Base-by-base conservation (phyloP, 2,329 filamentous ascomycete genomes). In the Pezicula neosporulosa region DNA sequence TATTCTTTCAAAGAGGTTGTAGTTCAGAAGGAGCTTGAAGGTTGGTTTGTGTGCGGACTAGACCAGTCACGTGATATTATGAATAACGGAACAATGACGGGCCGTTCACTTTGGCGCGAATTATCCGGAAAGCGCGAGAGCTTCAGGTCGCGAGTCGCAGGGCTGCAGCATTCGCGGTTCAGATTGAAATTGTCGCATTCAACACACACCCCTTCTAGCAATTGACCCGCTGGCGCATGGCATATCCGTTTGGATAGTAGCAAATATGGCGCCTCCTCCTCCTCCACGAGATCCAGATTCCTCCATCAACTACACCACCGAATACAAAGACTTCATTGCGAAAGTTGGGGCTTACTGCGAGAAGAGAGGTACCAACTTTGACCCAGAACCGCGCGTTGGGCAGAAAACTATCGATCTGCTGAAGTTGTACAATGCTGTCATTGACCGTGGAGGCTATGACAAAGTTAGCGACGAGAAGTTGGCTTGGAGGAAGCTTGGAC, bases 381-480 rank as follows among this genome's bases (percentile, higher is more conserved):
- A 95, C 55, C 78, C 85, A 28, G 87, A 92, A 67, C 90, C 90
- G 47, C 91, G 89, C 71, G 83, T 95, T 61, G 90, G 89, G 54
- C 80, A 81, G 59, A 85, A 85, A 54, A 84, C 87, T 57, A 80
- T 96, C 55, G 88, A 96, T 64, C 77, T 96, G 27, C 75, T 85
- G 65, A 86, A 87, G 63, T 80, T 95, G 28, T 96, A 90, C 76
- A 86, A 87, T 56, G 80, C 85, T 59, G 87, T 96, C 16, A 79
- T 88, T 49, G 80, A 81, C 19, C 83, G 85, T 61, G 91, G 91
- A 48, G 91, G 91, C 52, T 96, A 96, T 68, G 91, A 96, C 70
- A 86, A 86, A 66, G 82, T 93, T 67, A 91, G 82, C 55, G 86
- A 83, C 71, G 83, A 93, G 68, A 94, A 93, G 74, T 80, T 95